Evolutionary conservation across 179 eudicot species (phyloP), one percentile per base, ranked within the genome.

Genomic region (Spergularia azorica): DNA sequence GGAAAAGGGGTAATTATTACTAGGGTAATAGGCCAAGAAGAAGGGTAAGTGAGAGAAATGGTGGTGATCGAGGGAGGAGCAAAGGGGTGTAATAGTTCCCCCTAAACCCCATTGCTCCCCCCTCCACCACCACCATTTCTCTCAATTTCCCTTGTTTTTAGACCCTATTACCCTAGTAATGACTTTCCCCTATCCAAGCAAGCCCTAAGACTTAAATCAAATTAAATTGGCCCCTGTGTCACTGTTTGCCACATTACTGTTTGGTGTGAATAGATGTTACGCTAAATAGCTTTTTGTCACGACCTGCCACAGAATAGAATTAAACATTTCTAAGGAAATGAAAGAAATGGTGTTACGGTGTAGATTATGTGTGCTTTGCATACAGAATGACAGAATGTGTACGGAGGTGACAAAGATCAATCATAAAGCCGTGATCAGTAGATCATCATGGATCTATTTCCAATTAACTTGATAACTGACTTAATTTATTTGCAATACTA

Each of bases 401-500:
- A 43, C 48, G 8, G 48, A 43, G 48, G 48, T 43, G 48, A 43
- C 5, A 43, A 43, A 43, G 48, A 43, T 4, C 48, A 43, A 43
- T 7, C 48, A 43, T 7, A 43, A 43, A 52, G 73, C 32, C 63
- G 15, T 70, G 70, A 59, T 38, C 20, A 39, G 21, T 52, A 52
- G 41, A 54, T 63, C 32, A 26, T 26, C 32, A 1, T 26, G 32
- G 32, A 26, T 26, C 32, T 26, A 26, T 26, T 26, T 26, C 32
- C 32, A 26, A 1, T 70, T 15, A 73, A 61, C 63, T 54, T 74
- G 20, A 66, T 52, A 62, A 56, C 84, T 83, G 84, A 76, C 81
- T 56, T 59, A 3, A 54, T 56, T 73, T 80, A 63, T 74, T 66
- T 79, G 80, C 75, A 60, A 79, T 77, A 88, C 88, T 86, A 69